Conservation (phyloP, 352 stramenopile species). For the Pythium plurisporium region DNA sequence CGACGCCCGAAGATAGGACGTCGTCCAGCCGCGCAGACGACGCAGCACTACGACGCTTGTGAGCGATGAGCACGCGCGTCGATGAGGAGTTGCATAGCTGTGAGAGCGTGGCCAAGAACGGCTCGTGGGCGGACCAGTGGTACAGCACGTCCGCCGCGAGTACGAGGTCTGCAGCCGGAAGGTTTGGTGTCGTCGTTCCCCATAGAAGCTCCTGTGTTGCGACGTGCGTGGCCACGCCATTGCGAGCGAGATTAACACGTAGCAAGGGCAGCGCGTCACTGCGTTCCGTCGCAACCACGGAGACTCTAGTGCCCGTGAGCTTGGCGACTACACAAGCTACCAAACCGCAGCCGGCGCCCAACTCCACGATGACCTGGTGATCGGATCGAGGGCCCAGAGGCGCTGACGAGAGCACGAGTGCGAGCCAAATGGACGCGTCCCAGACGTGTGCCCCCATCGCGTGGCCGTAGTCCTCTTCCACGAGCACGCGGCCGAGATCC, state of each 20-base stretch:
- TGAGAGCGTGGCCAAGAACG: slow-evolving; percentile 35
- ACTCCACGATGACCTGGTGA: slow-evolving; percentile 30
- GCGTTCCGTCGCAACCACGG: slow-evolving; percentile 38
- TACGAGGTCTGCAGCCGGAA: slow-evolving; percentile 20
- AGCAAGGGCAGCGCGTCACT: slow-evolving; percentile 26
- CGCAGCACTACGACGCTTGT: slow-evolving; percentile 43
- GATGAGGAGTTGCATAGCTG: neutral
- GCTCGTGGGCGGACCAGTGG: slow-evolving; percentile 47
- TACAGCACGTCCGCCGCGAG: slow-evolving; percentile 64
- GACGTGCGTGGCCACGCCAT: slow-evolving; percentile 3
- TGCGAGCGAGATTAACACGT: slow-evolving; percentile 28
- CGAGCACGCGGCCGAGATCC: neutral
- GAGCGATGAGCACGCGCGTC: slow-evolving; percentile 33
- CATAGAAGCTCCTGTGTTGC: slow-evolving; percentile 28
- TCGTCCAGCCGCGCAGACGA: slow-evolving; percentile 26
- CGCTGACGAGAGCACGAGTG: slow-evolving; percentile 10
- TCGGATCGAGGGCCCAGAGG: neutral
- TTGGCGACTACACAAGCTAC: slow-evolving; percentile 31
- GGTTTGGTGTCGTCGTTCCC: slow-evolving; percentile 14
- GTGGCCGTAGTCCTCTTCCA: slow-evolving; percentile 61
- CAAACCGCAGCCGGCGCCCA: slow-evolving; percentile 48
- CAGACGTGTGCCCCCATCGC: slow-evolving; percentile 65
- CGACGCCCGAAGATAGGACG: slow-evolving; percentile 15
- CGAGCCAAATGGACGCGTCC: slow-evolving; percentile 58
- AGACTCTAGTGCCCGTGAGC: neutral